Conservation (phyloP, 106 monocot species). For the Apostasia ramifera region DNA sequence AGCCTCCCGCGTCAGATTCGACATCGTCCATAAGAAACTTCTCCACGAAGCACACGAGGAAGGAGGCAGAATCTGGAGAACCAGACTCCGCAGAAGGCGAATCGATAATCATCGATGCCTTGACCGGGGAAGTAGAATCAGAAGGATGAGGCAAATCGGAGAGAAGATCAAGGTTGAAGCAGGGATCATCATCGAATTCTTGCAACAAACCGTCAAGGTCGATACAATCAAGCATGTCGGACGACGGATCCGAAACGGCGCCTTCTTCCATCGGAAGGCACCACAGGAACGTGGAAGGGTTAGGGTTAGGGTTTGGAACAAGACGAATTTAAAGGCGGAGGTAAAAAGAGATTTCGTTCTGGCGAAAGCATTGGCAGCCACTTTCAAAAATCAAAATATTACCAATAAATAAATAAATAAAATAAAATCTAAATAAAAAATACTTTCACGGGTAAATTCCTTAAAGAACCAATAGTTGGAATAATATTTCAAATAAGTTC, state of each 20-base stretch:
- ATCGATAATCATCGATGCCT: neutral
- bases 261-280: neutral
- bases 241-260: neutral
- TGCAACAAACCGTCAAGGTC: slow-evolving; percentile 9
- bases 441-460: too few species aligned
- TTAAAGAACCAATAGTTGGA: too few species aligned
- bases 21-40: slow-evolving; percentile 15
- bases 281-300: neutral
- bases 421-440: too few species aligned
- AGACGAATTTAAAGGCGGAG: neutral
- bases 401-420: too few species aligned
- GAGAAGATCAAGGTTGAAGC: neutral
- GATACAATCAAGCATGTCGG: slow-evolving; percentile 1
- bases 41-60: slow-evolving; percentile 7
- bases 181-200: slow-evolving; percentile 4
- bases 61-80: slow-evolving; percentile 3
- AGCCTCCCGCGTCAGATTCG: neutral
- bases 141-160: neutral
- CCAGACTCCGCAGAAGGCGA: neutral
- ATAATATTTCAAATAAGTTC: too few species aligned
- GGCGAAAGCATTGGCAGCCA: too few species aligned
- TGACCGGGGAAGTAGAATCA: neutral
- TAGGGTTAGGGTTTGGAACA: neutral
- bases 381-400: too few species aligned
- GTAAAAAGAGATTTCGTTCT: neutral